Base-by-base conservation (phyloP, 306 rosid genomes). In the Pyrus pyrifolia region DNA sequence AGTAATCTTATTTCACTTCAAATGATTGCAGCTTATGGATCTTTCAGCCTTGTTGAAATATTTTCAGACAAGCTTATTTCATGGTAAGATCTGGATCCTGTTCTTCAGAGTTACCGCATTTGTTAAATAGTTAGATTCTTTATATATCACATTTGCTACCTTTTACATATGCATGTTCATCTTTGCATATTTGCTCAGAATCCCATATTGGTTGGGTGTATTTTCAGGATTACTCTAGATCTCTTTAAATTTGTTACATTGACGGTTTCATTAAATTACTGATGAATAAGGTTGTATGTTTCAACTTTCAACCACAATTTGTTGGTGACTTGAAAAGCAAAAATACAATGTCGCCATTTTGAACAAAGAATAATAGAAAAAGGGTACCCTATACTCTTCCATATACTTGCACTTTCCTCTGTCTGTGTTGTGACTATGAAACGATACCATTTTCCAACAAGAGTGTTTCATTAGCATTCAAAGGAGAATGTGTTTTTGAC, bases 21-120 rank as follows among this genome's bases (percentile, higher is more conserved):
- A 46, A 67, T 65, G 13, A 63, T 63, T 89, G 82, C 92, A 94
- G 98, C 91, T 79, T 94, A 81, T 61, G 98, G 98, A 71, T 94
- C 97, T 68, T 94, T 94, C 89, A 94, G 93, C 84, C 90, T 91
- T 18, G 66, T 92, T 62, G 97, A 94, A 87, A 88, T 83, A 33
- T 90, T 87, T 87, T 81, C 96, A 4, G 97, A 94, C 87, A 89
- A 85, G 79, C 83, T 91, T 85, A 85, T 94, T 85, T 91, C 95
- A 35, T 94, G 98, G 97, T 94, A 86, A 74, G 76, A 79, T 76
- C 81, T 68, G 72, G 79, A 71, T 53, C 74, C 57, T 64, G 49
- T 80, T 63, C 75, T 9, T 25, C 30, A 49, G 38, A 55, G 57
- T 30, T 9, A 46, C 59, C 7, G 4, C 30, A n/a, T 25, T 35